Evolutionary conservation across 2,329 filamentous ascomycete species (phyloP).

Genomic region (Onygena corvina): DNA sequence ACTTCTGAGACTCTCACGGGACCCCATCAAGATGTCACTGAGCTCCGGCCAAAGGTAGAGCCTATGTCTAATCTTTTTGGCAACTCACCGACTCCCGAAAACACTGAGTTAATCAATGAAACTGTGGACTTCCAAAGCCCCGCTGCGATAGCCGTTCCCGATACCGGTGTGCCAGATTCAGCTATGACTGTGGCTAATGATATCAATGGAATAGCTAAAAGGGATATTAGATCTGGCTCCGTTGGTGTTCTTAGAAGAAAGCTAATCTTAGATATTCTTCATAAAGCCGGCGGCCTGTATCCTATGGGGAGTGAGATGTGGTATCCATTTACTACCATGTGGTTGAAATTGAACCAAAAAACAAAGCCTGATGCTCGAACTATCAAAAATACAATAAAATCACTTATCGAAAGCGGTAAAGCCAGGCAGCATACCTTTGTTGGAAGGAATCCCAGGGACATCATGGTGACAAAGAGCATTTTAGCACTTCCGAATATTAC

Average conservation of each 20-base stretch:
- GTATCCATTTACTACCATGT: conserved; percentile 43
- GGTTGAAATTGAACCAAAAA: conserved; percentile 37
- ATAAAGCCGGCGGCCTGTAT: conserved; percentile 44
- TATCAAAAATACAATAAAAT: conserved; percentile 39
- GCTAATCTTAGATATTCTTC: conserved; percentile 44
- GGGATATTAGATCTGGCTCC: conserved; percentile 28
- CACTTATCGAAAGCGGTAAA: conserved; percentile 39
- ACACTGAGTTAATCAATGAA: not conserved
- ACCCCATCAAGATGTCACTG: not conserved
- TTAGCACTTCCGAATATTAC: conserved; percentile 38
- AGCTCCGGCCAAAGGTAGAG: not conserved
- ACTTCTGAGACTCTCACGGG: not conserved
- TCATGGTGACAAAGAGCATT: conserved; percentile 40
- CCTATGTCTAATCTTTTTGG: not conserved
- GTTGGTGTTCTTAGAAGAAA: conserved; percentile 36
- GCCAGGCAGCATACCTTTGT: conserved; percentile 43
- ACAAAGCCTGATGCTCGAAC: conserved; percentile 43
- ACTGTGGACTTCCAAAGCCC: no score
- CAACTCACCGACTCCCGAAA: not conserved
- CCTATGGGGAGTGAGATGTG: conserved; percentile 45
- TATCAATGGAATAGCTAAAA: not conserved
- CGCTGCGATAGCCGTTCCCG: not conserved
- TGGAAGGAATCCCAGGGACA: conserved; percentile 38
- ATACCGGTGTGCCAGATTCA: not conserved
- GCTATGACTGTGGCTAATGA: not conserved